Evolutionary conservation across 306 rosid genomes (phyloP).

Genomic region (Quercus engelmannii): DNA sequence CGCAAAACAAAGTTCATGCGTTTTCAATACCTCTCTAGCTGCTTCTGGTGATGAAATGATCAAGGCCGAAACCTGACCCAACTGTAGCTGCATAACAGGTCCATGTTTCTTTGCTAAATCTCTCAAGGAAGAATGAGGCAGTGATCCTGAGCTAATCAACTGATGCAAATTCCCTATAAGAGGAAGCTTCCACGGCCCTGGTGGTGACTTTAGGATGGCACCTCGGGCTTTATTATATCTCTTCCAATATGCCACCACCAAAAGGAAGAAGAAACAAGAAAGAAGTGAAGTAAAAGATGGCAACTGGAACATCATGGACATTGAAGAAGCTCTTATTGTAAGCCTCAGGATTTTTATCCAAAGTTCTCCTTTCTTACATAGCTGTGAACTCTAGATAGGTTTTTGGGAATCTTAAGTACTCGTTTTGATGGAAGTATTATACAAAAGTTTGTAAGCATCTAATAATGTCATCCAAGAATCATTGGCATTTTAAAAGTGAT

Average conservation of each 20-base stretch:
- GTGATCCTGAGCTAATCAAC: not conserved
- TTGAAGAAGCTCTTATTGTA: not conserved
- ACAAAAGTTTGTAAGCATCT: no score
- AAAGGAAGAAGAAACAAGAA: not conserved
- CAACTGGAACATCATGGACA: not conserved
- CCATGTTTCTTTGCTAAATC: conserved; percentile 28
- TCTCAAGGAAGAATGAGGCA: conserved; percentile 2
- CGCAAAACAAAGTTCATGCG: conserved; percentile 24
- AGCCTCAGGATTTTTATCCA: no score
- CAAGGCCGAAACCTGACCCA: conserved; percentile 11
- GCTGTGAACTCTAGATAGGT: no score
- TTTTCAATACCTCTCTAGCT: conserved; percentile 27
- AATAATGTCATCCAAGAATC: no score
- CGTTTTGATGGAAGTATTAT: no score
- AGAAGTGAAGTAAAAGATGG: not conserved
- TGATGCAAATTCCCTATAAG: conserved; percentile 24
- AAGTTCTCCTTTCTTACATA: no score
- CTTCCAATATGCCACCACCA: not conserved
- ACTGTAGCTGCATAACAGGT: conserved; percentile 21
- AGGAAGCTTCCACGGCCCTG: conserved; percentile 21
- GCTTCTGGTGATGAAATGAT: conserved; percentile 18
- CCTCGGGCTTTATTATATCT: not conserved
- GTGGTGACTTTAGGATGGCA: not conserved
- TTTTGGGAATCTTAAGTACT: no score
- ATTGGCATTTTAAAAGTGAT: no score